Evolutionary conservation across 805 yeast species (phyloP).

Genomic region (Kodamaea lidongshanica): DNA sequence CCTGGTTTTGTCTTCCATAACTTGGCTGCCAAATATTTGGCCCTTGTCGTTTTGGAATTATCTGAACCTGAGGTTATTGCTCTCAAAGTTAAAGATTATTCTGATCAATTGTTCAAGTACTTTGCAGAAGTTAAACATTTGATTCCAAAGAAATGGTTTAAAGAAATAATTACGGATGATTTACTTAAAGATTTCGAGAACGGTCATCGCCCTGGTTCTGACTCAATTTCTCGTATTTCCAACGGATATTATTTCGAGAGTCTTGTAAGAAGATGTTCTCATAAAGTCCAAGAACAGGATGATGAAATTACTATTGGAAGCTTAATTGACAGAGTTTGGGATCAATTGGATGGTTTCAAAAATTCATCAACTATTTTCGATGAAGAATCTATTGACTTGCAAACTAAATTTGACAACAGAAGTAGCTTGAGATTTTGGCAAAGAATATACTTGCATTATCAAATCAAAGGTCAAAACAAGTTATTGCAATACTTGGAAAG

Average conservation of each 20-base stretch:
- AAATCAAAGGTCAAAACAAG: slow-evolving; percentile 30
- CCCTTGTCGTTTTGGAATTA: slow-evolving; percentile 47
- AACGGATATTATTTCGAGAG: slow-evolving; percentile 3
- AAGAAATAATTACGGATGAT: slow-evolving; percentile 6
- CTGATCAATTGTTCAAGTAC: slow-evolving; percentile 34
- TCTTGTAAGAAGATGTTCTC: slow-evolving; percentile 2
- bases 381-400: slow-evolving; percentile 20
- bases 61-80: slow-evolving; percentile 54
- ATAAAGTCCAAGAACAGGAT: slow-evolving; percentile 1
- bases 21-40: slow-evolving; percentile 53
- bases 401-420: slow-evolving; percentile 24
- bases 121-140: slow-evolving; percentile 25
- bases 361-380: slow-evolving; percentile 25
- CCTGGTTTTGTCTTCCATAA: slow-evolving; percentile 49
- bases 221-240: too few species aligned
- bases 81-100: slow-evolving; percentile 43
- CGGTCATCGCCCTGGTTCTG: background rate
- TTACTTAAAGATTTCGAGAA: background rate
- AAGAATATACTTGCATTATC: slow-evolving; percentile 25
- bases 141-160: slow-evolving; percentile 33
- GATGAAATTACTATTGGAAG: slow-evolving; percentile 16
- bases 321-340: slow-evolving; percentile 16
- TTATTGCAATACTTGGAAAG: slow-evolving; percentile 45
- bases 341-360: slow-evolving; percentile 17
- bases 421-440: slow-evolving; percentile 32